Evolutionary conservation across 495 filamentous ascomycete species (phyloP), one percentile per base, ranked within the genome.

Genomic region (Penicillium canescens): DNA sequence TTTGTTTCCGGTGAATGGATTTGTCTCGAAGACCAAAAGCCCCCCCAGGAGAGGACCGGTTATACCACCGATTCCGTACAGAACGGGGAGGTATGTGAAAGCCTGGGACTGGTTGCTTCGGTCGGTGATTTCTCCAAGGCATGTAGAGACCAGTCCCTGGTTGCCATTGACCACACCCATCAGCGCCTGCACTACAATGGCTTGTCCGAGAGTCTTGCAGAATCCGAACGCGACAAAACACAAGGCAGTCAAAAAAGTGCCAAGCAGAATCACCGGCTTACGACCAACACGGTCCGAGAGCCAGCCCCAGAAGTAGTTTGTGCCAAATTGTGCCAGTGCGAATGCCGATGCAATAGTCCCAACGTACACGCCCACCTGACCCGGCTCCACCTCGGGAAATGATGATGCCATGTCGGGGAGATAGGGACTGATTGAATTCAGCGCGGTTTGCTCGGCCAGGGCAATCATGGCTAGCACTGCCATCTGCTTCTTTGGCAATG

Each of bases 151-250:
- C 16, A 98, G 82, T 6, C 82, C 87, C 61, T 85, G 82, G 59
- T 98, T 98, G 10, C 95, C 94, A 66, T 98, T 98, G 20, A 95
- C 84, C 40, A 96, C 61, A 11, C 94, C 94, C 90, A 96, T 96
- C 37, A 93, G 71, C 0, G 86, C 83, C 65, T 98, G 95, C 9
- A 96, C 91, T 18, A 85, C 40, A 6, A 96, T 78, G 8, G 96
- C 86, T 62, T 97, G 92, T 76, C 80, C 85, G 24, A 96, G 81
- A 1, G 80, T 92, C 57, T 71, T 83, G 65, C 91, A 92, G 57
- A 97, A 91, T 2, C 94, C 94, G 66, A 98, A 98, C 1, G 82
- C 88, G 9, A 88, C 59, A 60, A 98, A 97, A 62, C 89, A 94
- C 11, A 75, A 73, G 34, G 88, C 86, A 9, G 95, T 90, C 42